A percentile compares a stretch with the other conserved stretches of the same genome.
phyloP scores from a whole-genome alignment of 208 protist species.

The Acanthamoeba healyi region DNA sequence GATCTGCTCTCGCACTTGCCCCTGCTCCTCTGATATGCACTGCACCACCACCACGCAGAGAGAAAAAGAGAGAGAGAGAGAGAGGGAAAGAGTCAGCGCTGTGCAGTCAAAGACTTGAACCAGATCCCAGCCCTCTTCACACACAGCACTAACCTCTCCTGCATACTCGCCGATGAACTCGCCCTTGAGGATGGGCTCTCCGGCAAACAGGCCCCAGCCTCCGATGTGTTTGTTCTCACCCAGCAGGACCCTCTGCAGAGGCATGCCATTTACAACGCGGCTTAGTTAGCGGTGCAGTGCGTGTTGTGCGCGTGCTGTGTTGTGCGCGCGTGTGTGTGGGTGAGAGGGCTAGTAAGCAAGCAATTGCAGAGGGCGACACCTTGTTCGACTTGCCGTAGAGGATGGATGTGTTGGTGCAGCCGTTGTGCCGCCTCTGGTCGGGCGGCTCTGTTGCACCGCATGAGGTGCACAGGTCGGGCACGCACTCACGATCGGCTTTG shows the following conservation, averaged over 20 bases:
- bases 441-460: neutral
- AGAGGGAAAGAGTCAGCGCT: too few species aligned
- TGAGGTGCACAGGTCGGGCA: neutral
- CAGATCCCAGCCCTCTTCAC: neutral
- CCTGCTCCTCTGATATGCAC: neutral
- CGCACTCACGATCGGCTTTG: neutral
- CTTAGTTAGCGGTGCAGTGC: too few species aligned
- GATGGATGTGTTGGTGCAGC: neutral
- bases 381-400: neutral
- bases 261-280: too few species aligned
- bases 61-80: neutral
- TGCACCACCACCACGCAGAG: neutral
- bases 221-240: neutral
- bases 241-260: neutral
- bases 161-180: conserved; percentile 11
- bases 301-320: too few species aligned
- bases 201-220: neutral
- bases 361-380: too few species aligned
- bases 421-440: neutral
- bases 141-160: neutral
- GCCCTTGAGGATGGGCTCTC: neutral
- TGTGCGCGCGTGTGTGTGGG: too few species aligned
- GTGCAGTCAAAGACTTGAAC: too few species aligned
- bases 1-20: neutral
- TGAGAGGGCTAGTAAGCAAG: too few species aligned